Percentiles rank a stretch among this genome's conserved stretches.
Conservation (phyloP, 305 asterid species). For the Withania somnifera region DNA sequence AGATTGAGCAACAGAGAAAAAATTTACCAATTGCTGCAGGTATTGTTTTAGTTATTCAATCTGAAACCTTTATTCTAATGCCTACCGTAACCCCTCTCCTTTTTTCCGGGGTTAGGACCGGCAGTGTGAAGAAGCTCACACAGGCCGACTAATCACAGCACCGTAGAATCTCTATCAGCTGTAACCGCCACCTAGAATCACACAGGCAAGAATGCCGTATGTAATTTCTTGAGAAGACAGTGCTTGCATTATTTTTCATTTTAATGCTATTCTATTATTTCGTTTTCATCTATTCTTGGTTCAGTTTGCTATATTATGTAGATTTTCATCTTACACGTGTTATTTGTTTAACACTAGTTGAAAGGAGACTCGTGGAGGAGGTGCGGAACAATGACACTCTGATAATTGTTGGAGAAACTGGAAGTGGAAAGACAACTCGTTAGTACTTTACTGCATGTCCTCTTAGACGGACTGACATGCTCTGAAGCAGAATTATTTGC, state of each 20-base stretch:
- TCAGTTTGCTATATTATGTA: neutral
- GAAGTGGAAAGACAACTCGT: slow-evolving; percentile 99
- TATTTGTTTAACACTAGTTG: slow-evolving; percentile 32
- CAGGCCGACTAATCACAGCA: no score
- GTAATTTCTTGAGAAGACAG: neutral
- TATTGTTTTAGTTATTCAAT: neutral
- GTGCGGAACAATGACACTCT: slow-evolving; percentile 55
- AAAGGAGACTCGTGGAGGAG: slow-evolving; percentile 78
- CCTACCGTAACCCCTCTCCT: neutral
- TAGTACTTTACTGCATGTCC: slow-evolving; percentile 19
- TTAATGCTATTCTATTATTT: neutral
- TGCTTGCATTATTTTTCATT: neutral
- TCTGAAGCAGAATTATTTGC: neutral
- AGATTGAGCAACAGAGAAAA: slow-evolving; percentile 56
- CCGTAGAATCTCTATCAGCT: no score
- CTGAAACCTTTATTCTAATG: neutral
- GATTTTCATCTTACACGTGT: neutral
- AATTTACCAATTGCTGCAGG: slow-evolving; percentile 78
- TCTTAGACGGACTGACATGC: neutral
- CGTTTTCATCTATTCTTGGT: neutral
- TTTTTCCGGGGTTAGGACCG: no score
- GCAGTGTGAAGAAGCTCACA: no score
- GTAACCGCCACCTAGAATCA: neutral
- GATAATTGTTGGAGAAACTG: slow-evolving; percentile 94
- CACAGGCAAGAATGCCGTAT: neutral